Evolutionary conservation across 164 flowering plant species (phyloP).

Genomic region (Kingdonia uniflora): DNA sequence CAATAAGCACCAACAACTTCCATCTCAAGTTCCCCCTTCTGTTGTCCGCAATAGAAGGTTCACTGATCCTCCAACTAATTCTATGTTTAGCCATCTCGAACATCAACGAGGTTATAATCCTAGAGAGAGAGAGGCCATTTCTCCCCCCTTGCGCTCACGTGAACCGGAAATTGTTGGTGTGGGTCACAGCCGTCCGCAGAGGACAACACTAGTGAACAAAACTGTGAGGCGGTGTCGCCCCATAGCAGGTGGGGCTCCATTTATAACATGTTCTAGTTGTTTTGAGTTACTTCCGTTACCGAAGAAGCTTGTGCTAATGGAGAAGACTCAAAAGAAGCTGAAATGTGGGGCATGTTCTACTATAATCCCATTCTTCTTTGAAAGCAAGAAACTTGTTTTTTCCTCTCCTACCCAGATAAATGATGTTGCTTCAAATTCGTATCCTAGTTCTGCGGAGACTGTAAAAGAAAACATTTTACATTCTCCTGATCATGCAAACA

Average conservation of each 20-base stretch:
- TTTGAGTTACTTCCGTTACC: constrained; percentile 60
- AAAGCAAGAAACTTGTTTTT: constrained; percentile 31
- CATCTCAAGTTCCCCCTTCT: constrained; percentile 26
- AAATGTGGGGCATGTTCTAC: constrained; percentile 68
- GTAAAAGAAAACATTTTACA: constrained; percentile 10
- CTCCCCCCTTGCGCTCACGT: constrained; percentile 17
- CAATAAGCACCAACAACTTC: constrained; percentile 30
- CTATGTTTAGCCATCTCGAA: constrained; percentile 23
- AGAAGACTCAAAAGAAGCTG: constrained; percentile 30
- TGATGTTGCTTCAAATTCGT: constrained; percentile 1
- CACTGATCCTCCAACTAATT: constrained; percentile 21
- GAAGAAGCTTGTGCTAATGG: constrained; percentile 18
- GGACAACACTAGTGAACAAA: constrained; percentile 19
- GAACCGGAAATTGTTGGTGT: constrained; percentile 26
- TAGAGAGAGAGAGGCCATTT: constrained; percentile 17
- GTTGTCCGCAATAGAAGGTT: constrained; percentile 21
- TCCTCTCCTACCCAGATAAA: constrained; percentile 16
- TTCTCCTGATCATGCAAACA: constrained; percentile 12
- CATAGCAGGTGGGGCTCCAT: constrained; percentile 72
- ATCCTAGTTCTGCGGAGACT: constrained; percentile 17
- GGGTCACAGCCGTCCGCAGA: constrained; percentile 23
- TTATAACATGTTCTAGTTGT: constrained; percentile 60
- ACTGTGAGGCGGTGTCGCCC: constrained; percentile 33
- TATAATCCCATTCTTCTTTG: constrained; percentile 25
- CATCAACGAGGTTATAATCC: constrained; percentile 19